These are phyloP conservation scores for Rubus parviflorus DNA, from an alignment of 306 rosid species.

Conservation along the genomic window DNA sequence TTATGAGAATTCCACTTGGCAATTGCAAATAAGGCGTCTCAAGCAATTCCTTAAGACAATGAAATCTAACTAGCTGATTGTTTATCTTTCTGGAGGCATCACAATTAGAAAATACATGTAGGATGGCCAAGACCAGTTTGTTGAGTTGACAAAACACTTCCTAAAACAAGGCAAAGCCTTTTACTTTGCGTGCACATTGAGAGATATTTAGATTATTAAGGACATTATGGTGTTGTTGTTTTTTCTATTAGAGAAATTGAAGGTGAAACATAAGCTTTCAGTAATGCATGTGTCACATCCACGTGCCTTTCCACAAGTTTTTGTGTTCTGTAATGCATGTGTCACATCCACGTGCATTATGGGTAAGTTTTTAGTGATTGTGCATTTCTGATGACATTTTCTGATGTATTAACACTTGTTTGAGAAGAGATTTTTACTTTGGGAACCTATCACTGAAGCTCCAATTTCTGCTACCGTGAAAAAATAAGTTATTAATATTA, in stretches of 20 bases:
- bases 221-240: not conserved
- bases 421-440: too few species aligned
- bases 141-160: not conserved
- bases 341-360: not conserved
- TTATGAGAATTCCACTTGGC: not conserved
- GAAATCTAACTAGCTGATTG: not conserved
- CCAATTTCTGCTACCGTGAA: too few species aligned
- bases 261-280: not conserved
- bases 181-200: not conserved
- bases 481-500: too few species aligned
- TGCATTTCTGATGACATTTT: not conserved
- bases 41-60: not conserved
- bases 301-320: too few species aligned
- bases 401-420: not conserved
- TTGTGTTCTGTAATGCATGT: not conserved
- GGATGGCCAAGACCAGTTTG: not conserved
- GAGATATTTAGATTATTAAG: not conserved
- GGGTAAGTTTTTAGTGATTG: not conserved
- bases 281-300: not conserved
- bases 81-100: not conserved
- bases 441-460: too few species aligned
- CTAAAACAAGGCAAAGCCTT: not conserved
- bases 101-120: not conserved
- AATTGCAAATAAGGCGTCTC: not conserved
- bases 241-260: not conserved